Percentiles rank a stretch among this genome's conserved stretches.
These are phyloP conservation scores for Pseudogymnoascus sp. DNA, from an alignment of 2,329 filamentous ascomycete genomes.

Conservation along the genomic window DNA sequence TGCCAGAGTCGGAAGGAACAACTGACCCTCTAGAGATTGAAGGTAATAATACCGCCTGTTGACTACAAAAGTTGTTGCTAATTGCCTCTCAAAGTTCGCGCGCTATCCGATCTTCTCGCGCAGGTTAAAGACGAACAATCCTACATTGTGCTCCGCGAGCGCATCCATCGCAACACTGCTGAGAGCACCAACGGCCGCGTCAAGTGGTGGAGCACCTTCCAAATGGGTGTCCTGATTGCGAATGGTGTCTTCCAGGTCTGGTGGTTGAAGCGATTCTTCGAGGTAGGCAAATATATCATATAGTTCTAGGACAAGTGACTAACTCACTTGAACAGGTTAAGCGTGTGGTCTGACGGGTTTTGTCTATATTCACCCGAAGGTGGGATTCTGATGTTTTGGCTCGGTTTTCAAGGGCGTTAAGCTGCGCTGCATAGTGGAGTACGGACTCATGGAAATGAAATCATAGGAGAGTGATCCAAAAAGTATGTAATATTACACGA, in stretches of 20 bases:
- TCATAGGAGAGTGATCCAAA: constrained; percentile 4
- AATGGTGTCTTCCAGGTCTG: constrained; percentile 98
- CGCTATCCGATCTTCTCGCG: constrained; percentile 74
- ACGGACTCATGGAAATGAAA: constrained; percentile 9
- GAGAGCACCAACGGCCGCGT: constrained; percentile 96
- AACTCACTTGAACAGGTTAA: constrained; percentile 4
- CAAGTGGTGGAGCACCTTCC: constrained; percentile 99
- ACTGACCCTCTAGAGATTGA: constrained; percentile 86
- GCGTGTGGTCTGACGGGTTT: constrained; percentile 5
- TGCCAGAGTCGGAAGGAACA: constrained; percentile 76
- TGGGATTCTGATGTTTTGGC: constrained; percentile 3
- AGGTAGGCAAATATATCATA: constrained; percentile 43
- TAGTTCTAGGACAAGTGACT: neutral
- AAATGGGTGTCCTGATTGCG: constrained; percentile 78
- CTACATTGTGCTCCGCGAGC: constrained; percentile 92
- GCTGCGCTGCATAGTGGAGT: constrained; percentile 9
- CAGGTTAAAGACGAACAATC: constrained; percentile 97
- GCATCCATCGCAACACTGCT: constrained; percentile 95
- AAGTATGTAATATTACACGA: constrained; percentile 9
- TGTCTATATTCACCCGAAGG: constrained; percentile 4
- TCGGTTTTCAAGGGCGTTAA: constrained; percentile 8
- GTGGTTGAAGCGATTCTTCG: constrained; percentile 98
- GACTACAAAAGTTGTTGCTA: neutral
- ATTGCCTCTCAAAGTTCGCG: constrained; percentile 53
- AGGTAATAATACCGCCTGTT: constrained; percentile 46